Evolutionary conservation across 2,329 filamentous ascomycete species (phyloP).

Genomic region (Botrytis galanthina): DNA sequence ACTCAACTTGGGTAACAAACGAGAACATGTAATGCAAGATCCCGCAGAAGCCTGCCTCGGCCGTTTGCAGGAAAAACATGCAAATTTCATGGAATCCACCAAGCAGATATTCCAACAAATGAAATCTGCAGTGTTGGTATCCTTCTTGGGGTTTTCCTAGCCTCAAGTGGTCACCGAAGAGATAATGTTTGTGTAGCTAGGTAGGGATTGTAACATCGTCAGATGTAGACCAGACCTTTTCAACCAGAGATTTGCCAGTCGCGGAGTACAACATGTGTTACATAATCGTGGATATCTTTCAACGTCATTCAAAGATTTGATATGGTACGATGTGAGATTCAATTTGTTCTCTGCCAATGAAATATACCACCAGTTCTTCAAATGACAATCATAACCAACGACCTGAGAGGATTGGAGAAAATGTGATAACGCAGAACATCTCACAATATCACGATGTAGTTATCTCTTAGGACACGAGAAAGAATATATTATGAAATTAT

Average conservation of each 20-base stretch:
- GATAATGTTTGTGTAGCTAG: background rate
- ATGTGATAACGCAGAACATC: background rate
- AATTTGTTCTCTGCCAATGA: background rate
- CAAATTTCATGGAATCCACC: conserved; percentile 9
- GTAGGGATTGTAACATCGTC: background rate
- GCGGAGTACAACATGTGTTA: background rate
- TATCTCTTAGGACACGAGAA: background rate
- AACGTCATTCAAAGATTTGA: background rate
- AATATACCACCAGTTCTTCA: background rate
- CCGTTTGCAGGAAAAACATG: conserved; percentile 10
- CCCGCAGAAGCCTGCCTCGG: conserved; percentile 10
- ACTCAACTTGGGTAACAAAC: conserved; percentile 12
- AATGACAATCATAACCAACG: background rate
- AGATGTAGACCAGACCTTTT: background rate
- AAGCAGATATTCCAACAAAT: background rate
- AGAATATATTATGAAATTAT: background rate
- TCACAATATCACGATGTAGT: background rate
- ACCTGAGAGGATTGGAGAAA: background rate
- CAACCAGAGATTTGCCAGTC: background rate
- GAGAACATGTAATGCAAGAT: conserved; percentile 12
- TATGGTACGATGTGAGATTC: background rate
- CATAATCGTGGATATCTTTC: background rate
- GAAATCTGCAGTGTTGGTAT: background rate
- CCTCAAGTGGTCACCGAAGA: background rate
- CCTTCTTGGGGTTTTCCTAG: background rate